Evolutionary conservation across 768 basidiomycete genomes (phyloP), one percentile per base, ranked within the genome.

Genomic region (Mycena kentingensis): DNA sequence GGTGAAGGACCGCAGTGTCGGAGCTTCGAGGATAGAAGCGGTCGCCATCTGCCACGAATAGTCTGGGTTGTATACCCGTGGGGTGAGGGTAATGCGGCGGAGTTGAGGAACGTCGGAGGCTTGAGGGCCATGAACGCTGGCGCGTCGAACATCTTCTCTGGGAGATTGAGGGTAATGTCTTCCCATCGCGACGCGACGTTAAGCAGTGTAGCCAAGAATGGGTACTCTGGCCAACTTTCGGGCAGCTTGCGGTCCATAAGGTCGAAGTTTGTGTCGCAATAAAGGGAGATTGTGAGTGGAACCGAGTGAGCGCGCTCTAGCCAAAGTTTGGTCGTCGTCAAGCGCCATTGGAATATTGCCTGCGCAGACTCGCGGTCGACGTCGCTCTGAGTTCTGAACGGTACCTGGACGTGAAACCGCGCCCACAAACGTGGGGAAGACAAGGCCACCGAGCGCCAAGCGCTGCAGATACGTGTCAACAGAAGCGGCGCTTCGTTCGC

Each of bases 401-500:
- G 31, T 8, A 32, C 31, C 10, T 32, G 8, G 8, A 32, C 16
- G 31, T 32, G 31, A 32, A 32, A 32, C 10, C 31, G 31, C 31
- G 31, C 8, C 31, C 31, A 32, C 10, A 32, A 16, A 2, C 26
- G 11, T 1, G 52, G 52, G 5, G 46, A 39, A 1, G 38, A 31
- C 22, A 47, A 25, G 2, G 39, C 28, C 13, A 53, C 18, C 8
- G 24, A 15, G 18, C 46, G 31, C 52, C 52, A 54, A 5, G 39
- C 15, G 34, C 52, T 54, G 46, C 46, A 54, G 12, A 54, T 31
- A 32, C 46, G 38, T 6, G 38, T 38, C 10, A 54, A 25, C 19
- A 54, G 38, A 5, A 54, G 12, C 3, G 52, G 52, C 13, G 46
- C 29, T 18, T 54, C 52, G 10, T 15, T 13, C 3, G 52, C 39